Base-by-base conservation (phyloP, 1,284 basidiomycete genomes). In the Sporisorium reilianum region DNA sequence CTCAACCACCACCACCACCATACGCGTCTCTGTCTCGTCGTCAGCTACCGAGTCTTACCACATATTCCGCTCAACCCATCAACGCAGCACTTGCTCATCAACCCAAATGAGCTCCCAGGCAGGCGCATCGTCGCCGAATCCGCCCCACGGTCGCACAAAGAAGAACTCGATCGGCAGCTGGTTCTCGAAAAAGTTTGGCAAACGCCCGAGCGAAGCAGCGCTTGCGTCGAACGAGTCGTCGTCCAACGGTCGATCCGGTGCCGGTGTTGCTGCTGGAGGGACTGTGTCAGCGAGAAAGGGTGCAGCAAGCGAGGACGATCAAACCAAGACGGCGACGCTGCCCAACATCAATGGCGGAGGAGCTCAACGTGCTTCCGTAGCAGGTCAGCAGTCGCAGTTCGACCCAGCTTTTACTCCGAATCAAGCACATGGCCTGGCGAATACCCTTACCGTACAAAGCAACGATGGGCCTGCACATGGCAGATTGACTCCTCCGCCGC, bases 131-230 rank as follows among this genome's bases (percentile, higher is more conserved):
- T 25, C 61, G n/a, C 61, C 44, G 32, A 20, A 44, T 26, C 61
- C 56, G 40, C 46, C 41, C 11, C 28, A 50, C n/a, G 61, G 50
- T 22, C 64, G 69, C 20, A 55, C 45, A 12, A 72, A 72, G 50
- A 72, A 76, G 53, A 72, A 72, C 54, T 64, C 69, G 36, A 72
- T 76, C 42, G 74, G 74, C 28, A 76, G 62, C 52, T 76, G 74
- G 74, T 80, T 80, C 46, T 67, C 75, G 3, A 71, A 73, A 16
- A 78, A 76, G 56, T 80, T 80, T 50, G 77, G 74, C 11, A 44
- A 61, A 23, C 50, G 71, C 28, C 45, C 59, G 1, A 76, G 62
- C 60, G 77, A 77, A 18, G 55, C 50, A 7, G 55, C 45, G 22
- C 46, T 40, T 6, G 55, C 16, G 3, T 34, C 44, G 12, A 49